phyloP scores from a whole-genome alignment of 140 eudicot species.

The Flaveria floridana region DNA sequence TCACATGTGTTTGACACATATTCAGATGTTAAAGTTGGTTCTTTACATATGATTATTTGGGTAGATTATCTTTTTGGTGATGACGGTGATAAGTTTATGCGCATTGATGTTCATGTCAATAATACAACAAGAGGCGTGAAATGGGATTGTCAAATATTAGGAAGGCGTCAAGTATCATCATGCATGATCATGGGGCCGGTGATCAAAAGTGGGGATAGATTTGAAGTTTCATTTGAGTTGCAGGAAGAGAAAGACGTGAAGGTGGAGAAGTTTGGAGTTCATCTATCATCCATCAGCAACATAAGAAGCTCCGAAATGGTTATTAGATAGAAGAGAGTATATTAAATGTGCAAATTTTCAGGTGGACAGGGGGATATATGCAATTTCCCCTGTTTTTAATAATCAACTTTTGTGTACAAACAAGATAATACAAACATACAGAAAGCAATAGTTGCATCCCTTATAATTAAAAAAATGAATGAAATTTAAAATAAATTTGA shows the following conservation, averaged over 20 bases:
- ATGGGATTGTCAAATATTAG: constrained; percentile 11
- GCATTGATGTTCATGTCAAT: constrained; percentile 18
- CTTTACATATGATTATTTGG: constrained; percentile 19
- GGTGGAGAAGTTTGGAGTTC: constrained; percentile 28
- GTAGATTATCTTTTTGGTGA: constrained; percentile 14
- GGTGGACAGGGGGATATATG: too few species aligned
- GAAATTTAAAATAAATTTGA: background rate
- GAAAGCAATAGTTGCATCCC: constrained; percentile 23
- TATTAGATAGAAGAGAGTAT: background rate
- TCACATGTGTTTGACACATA: constrained; percentile 7
- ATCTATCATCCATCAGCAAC: constrained; percentile 22
- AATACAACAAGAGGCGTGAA: constrained; percentile 18
- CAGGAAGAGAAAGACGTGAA: background rate
- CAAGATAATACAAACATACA: constrained; percentile 23
- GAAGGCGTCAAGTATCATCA: constrained; percentile 1
- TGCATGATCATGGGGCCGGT: constrained; percentile 23
- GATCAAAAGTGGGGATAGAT: constrained; percentile 21
- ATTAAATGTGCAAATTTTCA: background rate
- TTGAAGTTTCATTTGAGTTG: constrained; percentile 17
- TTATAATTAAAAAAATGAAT: constrained; percentile 24
- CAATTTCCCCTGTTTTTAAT: background rate
- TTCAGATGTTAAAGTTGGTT: constrained; percentile 10
- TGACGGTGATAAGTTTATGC: constrained; percentile 11
- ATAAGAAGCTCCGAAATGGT: background rate
- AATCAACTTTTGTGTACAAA: background rate